Evolutionary conservation across 495 filamentous ascomycete species (phyloP), one percentile per base, ranked within the genome.

Genomic region (Aspergillus affinis): DNA sequence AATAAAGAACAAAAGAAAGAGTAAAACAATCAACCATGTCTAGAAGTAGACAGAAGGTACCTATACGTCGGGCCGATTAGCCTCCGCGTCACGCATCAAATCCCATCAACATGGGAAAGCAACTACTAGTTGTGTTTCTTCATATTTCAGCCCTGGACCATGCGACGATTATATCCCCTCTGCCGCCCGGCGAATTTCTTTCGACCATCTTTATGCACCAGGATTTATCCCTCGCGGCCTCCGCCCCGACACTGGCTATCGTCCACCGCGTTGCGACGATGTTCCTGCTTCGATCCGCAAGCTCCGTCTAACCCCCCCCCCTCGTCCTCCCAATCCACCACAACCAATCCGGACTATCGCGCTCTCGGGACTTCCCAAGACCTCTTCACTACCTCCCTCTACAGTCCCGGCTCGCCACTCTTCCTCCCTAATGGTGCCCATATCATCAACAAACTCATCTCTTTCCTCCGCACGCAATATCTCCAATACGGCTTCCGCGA

Each of bases 401-500:
- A 91, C 71, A 93, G 89, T 62, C 92, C 93, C 3, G 93, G 93
- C 0, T 94, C 92, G 13, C 91, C 93, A 5, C 83, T 97, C 13
- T 91, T 97, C 65, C 84, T 92, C 3, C 93, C 93, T 18, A 87
- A 90, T 66, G 93, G 93, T 66, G 86, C 93, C 6, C 86, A 86
- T 59, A 81, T 97, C 55, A 91, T 96, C 80, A 92, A 95, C 70
- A 92, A 91, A 57, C 85, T 97, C 9, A 82, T 90, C 46, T 80
- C 86, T 48, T 97, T 96, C 72, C 83, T 97, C 58, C 89, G 93
- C 49, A 84, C 87, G 47, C 93, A 96, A 63, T 96, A 97, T 71
- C 84, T 87, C 2, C 84, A 85, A 62, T 95, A 92, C 75, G 93
- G 92, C 55, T 96, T 95, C 75, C 81, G 90, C 59, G 93, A 97